Evolutionary conservation across 2,329 filamentous ascomycete genomes (phyloP), one percentile per base, ranked within the genome.

Genomic region (Pyricularia sp.): DNA sequence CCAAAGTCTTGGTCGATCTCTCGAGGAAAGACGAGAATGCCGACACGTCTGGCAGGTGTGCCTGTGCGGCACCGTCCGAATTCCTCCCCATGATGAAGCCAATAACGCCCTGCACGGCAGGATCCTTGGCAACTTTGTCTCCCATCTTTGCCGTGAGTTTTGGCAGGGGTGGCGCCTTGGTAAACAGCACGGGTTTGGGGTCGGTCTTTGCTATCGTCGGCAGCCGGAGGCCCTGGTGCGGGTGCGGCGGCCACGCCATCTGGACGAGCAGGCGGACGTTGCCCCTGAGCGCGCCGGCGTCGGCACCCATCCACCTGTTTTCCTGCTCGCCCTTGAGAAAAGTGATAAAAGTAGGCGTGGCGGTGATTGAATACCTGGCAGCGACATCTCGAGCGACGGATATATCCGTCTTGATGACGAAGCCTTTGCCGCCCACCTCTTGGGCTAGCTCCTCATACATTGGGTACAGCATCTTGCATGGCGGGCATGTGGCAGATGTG

Each of bases 271-370:
- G 79, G 40, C 86, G 84, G 13, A 96, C 81, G 66, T 92, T 94
- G 19, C 83, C 83, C 64, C 84, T 83, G 16, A 97, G 79, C 19
- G 85, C 80, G 13, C 81, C 79, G 2, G 84, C 81, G 71, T 93
- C 88, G 0, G 89, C 90, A 1, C 92, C 92, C 62, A 82, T 83
- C 93, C 93, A 97, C 69, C 88, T 83, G 67, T 91, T 88, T 62
- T 90, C 84, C 72, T 93, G 85, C 66, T 87, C 77, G 1, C 92
- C 91, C 64, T 83, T 87, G 9, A 93, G 76, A 72, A 93, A 96
- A 0, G 91, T 93, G 71, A 94, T 84, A 71, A 97, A 96, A 0
- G 93, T 96, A 0, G 93, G 93, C 0, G 93, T 96, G 4, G 88
- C 88, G 2, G 84, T 82, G 63, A 97, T 83, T 1, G 81, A 77